Conservation (phyloP, 352 stramenopile genomes). For the Phytophthora pinifolia region DNA sequence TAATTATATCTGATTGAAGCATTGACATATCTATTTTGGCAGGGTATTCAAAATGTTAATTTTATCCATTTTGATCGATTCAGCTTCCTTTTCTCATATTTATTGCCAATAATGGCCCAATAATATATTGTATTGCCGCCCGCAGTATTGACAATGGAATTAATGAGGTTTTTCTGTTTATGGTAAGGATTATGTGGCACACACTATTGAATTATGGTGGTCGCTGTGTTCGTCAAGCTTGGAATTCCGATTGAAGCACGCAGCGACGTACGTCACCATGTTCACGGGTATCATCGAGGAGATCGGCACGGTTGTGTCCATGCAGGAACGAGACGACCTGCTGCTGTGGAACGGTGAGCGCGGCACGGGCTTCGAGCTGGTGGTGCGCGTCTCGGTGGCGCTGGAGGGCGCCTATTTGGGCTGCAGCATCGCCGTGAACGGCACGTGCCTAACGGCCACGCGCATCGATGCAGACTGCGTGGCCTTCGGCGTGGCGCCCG, state of each 20-base stretch:
- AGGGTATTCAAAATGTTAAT: no score
- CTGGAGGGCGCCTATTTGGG: conserved; percentile 88
- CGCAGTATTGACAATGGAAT: no score
- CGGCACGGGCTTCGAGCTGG: conserved; percentile 90
- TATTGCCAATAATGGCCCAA: no score
- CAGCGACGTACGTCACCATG: conserved; percentile 48
- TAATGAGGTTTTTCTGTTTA: no score
- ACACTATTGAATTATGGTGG: no score
- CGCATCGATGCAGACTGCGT: conserved; percentile 86
- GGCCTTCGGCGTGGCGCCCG: conserved; percentile 94
- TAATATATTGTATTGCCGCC: no score
- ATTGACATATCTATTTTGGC: no score
- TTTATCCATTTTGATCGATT: no score
- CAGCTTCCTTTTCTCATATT: no score
- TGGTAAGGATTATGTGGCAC: no score
- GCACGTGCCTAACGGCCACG: conserved; percentile 97
- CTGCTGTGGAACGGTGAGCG: conserved; percentile 94
- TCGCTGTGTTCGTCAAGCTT: no score
- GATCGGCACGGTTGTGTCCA: conserved; percentile 94
- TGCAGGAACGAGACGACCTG: conserved; percentile 92
- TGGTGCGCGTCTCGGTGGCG: conserved; percentile 76
- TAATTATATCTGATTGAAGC: no score
- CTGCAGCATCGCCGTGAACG: conserved; percentile 97
- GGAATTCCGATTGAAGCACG: not conserved
- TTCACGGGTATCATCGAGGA: conserved; percentile 99